These are phyloP conservation scores for Pezicula carpinea DNA, from an alignment of 2,329 filamentous ascomycete genomes.

Conservation along the genomic window DNA sequence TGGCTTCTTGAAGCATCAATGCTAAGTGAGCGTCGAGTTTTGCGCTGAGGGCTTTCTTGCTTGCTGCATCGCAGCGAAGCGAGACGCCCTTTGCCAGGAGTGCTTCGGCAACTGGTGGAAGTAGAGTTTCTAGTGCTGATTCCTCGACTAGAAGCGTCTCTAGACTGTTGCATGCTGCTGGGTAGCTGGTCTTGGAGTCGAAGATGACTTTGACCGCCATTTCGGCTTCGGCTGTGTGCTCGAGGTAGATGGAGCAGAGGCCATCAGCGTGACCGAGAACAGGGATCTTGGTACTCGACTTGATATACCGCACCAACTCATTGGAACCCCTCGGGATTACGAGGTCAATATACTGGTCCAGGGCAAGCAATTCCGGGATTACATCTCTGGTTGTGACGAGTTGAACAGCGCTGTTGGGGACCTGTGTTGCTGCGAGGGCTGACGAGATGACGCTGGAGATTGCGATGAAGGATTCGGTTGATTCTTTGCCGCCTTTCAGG, in stretches of 20 bases:
- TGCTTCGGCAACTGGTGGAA: conserved; percentile 69
- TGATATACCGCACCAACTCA: conserved; percentile 60
- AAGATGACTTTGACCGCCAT: conserved; percentile 74
- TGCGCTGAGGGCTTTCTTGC: conserved; percentile 57
- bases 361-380: conserved; percentile 79
- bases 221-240: conserved; percentile 66
- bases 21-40: conserved; percentile 38
- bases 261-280: conserved; percentile 96
- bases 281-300: conserved; percentile 86
- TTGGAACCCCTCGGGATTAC: conserved; percentile 71
- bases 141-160: conserved; percentile 87
- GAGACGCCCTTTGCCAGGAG: conserved; percentile 74
- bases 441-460: conserved; percentile 81
- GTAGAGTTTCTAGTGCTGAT: conserved; percentile 57
- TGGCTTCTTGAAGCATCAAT: conserved; percentile 57
- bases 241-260: conserved; percentile 82
- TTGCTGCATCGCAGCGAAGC: conserved; percentile 71
- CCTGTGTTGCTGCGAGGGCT: conserved; percentile 66
- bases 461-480: conserved; percentile 87
- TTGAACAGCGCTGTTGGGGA: conserved; percentile 85
- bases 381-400: conserved; percentile 90
- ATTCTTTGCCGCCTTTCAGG: conserved; percentile 93
- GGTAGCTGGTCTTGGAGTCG: conserved; percentile 92
- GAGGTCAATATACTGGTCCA: conserved; percentile 86
- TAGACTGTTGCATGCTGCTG: conserved; percentile 91